A percentile compares a stretch with the other conserved stretches of the same genome.
Evolutionary conservation across 768 basidiomycete genomes (phyloP).

Genomic region (Tulasnella sp.): DNA sequence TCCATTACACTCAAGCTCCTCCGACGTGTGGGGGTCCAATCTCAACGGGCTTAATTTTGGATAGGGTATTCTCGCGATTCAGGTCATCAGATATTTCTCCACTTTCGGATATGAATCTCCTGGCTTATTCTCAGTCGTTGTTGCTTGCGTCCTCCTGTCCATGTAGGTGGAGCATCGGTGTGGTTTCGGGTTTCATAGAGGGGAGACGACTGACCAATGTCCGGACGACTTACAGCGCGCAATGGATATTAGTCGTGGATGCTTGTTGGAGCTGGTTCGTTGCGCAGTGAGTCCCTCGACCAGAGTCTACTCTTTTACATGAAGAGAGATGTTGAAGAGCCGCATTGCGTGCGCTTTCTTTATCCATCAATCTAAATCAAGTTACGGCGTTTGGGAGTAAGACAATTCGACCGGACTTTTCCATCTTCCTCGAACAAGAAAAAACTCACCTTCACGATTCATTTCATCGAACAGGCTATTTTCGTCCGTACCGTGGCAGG

Average conservation of each 20-base stretch:
- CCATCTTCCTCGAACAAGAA: background rate
- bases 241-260: background rate
- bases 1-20: background rate
- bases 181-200: background rate
- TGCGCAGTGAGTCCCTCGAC: background rate
- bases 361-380: background rate
- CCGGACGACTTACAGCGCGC: background rate
- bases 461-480: background rate
- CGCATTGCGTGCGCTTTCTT: too few species aligned
- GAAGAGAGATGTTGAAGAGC: too few species aligned
- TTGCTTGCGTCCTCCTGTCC: background rate
- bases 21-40: background rate
- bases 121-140: background rate
- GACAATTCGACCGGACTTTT: background rate
- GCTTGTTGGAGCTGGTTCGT: background rate
- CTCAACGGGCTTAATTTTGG: background rate
- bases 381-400: slow-evolving; percentile 9
- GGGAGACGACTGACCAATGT: background rate
- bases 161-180: background rate
- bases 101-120: background rate
- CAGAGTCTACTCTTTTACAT: background rate
- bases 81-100: background rate
- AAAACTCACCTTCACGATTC: background rate
- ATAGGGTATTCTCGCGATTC: background rate
- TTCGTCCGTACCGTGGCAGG: background rate